Evolutionary conservation across 306 rosid genomes (phyloP), one percentile per base, ranked within the genome.

Genomic region (Echinosophora koreensis): DNA sequence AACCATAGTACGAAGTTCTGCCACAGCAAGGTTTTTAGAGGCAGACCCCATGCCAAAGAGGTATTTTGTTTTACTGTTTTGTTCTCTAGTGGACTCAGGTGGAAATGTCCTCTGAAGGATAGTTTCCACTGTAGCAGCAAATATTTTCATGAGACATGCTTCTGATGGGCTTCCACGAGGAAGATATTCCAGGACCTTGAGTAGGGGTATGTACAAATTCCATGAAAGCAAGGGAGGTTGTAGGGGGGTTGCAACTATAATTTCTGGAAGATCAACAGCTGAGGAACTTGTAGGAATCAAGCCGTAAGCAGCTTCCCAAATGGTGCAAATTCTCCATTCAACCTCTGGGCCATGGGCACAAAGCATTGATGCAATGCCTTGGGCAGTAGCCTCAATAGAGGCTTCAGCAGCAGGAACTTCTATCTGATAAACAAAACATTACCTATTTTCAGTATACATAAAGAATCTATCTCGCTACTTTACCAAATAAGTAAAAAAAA

Each of bases 221-320:
- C 98, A 94, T 28, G 98, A 94, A 56, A 94, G 84, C 42, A 88
- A 54, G 42, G 98, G 98, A 56, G 97, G 96, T 61, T 94, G 98
- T 63, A 92, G 85, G 39, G 98, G 98, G 66, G 97, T 82, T 49
- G 97, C 93, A 41, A 94, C 98, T 86, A 94, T 54, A 69, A 94
- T 92, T 80, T 94, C 98, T 3, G 98, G 98, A 69, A 94, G 98
- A 86, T 94, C 98, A 80, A 94, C 98, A 7, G 88, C 97, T 5
- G 94, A 91, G 79, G 98, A 94, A 85, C 93, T 94, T 79, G 91
- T 81, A 63, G 97, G 98, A 82, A 94, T 94, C 77, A 94, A 85
- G 73, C 98, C 98, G 87, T 94, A 94, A 44, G 97, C 98, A 80
- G 98, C 98, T 86, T 94, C 97, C 98, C 98, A 94, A 52, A 94